Evolutionary conservation across 768 basidiomycete species (phyloP), one percentile per base, ranked within the genome.

Genomic region (Boletus barrowsii): DNA sequence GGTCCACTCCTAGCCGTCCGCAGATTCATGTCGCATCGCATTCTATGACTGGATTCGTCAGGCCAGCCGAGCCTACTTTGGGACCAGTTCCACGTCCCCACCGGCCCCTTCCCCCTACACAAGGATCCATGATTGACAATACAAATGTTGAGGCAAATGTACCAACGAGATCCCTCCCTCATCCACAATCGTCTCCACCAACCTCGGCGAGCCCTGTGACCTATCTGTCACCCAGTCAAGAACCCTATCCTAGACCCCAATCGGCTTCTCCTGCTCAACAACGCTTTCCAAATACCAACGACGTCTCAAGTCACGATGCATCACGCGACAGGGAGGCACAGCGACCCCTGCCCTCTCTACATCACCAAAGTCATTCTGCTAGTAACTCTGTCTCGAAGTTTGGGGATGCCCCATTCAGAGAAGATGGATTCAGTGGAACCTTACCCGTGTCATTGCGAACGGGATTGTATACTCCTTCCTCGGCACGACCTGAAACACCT

Each of bases 181-280:
- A 68, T 29, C 47, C 61, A n/a, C 68, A 68, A 22, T 40, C 69
- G 10, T 62, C 66, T 11, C 58, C 67, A 24, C 52, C 59, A 10
- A 42, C 48, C 22, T 62, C 61, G 18, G 60, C 56, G 6, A 59
- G 60, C 33, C 47, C 60, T 47, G 56, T 61, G 20, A 42, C 67
- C 7, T 71, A 72, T 47, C 67, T 76, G 50, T 78, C 80, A 15
- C 76, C 82, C 7, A 74, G 64, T 51, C 74, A 77, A 47, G 86
- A 88, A 1, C 83, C 84, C 2, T 80, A 77, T 62, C 77, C 81
- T 18, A 79, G 87, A 36, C 83, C 87, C 2, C 82, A 77, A 46
- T 88, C 87, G 32, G 83, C 86, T 17, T 72, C 69, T 40, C 69
- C 69, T 32, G 70, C 67, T 33, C 69, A 70, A 43, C 71, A 63